Base-by-base conservation (phyloP, 2,329 filamentous ascomycete species). In the Beauveria sp. region DNA sequence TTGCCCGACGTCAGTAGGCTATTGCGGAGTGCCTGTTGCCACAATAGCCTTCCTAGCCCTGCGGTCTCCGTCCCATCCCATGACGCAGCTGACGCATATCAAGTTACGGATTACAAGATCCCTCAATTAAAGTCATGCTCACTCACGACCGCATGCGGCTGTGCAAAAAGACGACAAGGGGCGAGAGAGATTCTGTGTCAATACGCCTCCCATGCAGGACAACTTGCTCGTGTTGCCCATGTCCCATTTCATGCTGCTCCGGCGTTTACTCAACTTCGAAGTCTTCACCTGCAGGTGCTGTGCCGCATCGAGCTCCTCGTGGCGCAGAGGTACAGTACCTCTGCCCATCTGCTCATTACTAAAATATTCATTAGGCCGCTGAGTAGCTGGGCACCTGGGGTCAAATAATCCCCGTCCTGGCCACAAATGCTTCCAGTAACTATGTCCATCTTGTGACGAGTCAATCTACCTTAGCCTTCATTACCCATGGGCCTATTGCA, bases 401-500 rank as follows among this genome's bases (percentile, higher is more conserved):
- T 58, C 40, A 38, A 47, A 58, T 26, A 30, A 18, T 58, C 30
- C 55, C 46, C 45, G 16, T 42, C 26, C 30, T n/a, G n/a, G 6
- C 43, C 45, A 7, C 22, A 9, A 43, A 50, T 10, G 46, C 56
- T 58, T 58, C 56, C 34, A 51, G 34, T 40, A 43, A 28, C 7
- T 16, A 38, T 16, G 45, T 46, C 57, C 57, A 52, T 52, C 51
- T 59, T 59, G 34, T 59, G 47, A 59, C 56, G 45, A 52, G 57
- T 34, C 57, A 52, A 59, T 43, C 57, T 45, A 59, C 57, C 46
- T n/a, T 10, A 10, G 24, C 43, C 12, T 38, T 16, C 10, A 16
- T 16, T 16, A 38, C 34, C 34, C 14, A 16, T 16, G 34, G 34
- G 34, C 34, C 34, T 38, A 16, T 38, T 38, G 34, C 34, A 38